Base-by-base conservation (phyloP, 202 grass and related monocot genomes). In the Cymbopogon flexuosus region DNA sequence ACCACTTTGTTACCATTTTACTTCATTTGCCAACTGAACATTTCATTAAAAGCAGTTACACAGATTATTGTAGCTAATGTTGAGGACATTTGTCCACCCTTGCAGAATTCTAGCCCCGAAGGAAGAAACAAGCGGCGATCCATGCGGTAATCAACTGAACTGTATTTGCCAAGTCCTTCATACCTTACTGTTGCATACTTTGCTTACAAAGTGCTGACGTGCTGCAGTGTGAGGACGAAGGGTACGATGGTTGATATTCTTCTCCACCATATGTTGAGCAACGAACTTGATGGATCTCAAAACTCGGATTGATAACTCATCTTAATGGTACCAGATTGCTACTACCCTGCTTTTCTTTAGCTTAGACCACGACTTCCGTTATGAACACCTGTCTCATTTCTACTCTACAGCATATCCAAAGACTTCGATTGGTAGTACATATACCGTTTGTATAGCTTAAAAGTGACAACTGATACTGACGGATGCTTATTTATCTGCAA, bases 201-300 rank as follows among this genome's bases (percentile, higher is more conserved):
- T 47, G 19, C 49, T 85, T 90, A 87, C 31, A 10, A 65, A 57
- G 13, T 71, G 36, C 34, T 61, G 21, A 45, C n/a, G 3, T 82
- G 43, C 43, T 88, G 72, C 31, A 93, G 87, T 91, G 81, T 78
- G 77, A 91, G 57, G 71, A 76, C 90, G 34, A 94, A 89, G 79
- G 91, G 81, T 80, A 89, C 77, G 12, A 94, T 69, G 72, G 95
- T 91, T 65, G 95, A 98, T 70, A 91, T 90, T 85, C 90, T 98
- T 70, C 92, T 98, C 56, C 95, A 94, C 84, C 95, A 89, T 73
- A 98, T 98, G 88, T 81, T 98, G 78, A 88, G 84, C 78, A 76
- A 84, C 58, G 95, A 98, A 85, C 90, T 97, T 40, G 84, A 72
- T 62, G 80, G 84, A 86, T 89, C 85, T 59, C 81, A 93, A 79